These are phyloP conservation scores for Naganishia kalamii DNA, from an alignment of 768 basidiomycete genomes.

Conservation along the genomic window DNA sequence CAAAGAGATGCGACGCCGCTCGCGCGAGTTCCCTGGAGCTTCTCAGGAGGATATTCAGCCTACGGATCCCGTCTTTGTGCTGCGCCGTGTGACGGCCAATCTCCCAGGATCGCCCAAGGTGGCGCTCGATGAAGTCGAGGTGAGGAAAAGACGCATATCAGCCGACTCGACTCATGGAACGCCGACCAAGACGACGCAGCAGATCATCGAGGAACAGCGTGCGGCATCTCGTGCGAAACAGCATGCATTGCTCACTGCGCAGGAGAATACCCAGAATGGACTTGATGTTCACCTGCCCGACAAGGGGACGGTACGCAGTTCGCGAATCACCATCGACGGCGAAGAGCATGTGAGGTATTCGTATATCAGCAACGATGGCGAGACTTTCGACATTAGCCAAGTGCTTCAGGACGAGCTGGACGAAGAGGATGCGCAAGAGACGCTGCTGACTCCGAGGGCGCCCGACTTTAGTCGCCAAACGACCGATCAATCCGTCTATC, in stretches of 20 bases:
- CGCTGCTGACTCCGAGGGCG: conserved; percentile 4
- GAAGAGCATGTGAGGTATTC: conserved; percentile 82
- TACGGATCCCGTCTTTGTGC: conserved; percentile 81
- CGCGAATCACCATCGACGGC: conserved; percentile 53
- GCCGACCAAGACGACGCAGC: conserved; percentile 50
- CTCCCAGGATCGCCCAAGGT: conserved; percentile 55
- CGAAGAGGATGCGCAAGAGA: conserved; percentile 16
- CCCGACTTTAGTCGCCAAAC: conserved; percentile 26
- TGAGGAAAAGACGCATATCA: conserved; percentile 51
- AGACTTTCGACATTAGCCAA: conserved; percentile 86
- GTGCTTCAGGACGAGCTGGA: conserved; percentile 81
- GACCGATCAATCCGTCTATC: conserved; percentile 39
- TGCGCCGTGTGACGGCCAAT: conserved; percentile 66
- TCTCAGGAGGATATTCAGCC: conserved; percentile 64
- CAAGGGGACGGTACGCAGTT: conserved; percentile 76
- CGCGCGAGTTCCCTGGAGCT: conserved; percentile 64
- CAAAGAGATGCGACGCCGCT: conserved; percentile 69
- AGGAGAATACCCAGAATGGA: conserved; percentile 75
- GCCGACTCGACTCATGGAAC: conserved; percentile 18
- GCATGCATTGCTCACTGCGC: conserved; percentile 74
- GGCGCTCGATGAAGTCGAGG: conserved; percentile 74
- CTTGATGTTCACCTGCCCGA: conserved; percentile 82
- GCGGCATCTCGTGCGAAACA: conserved; percentile 78
- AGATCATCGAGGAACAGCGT: conserved; percentile 89
- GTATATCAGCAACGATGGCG: conserved; percentile 82